Base-by-base conservation (phyloP, 768 basidiomycete species). In the Hericium coralloides region DNA sequence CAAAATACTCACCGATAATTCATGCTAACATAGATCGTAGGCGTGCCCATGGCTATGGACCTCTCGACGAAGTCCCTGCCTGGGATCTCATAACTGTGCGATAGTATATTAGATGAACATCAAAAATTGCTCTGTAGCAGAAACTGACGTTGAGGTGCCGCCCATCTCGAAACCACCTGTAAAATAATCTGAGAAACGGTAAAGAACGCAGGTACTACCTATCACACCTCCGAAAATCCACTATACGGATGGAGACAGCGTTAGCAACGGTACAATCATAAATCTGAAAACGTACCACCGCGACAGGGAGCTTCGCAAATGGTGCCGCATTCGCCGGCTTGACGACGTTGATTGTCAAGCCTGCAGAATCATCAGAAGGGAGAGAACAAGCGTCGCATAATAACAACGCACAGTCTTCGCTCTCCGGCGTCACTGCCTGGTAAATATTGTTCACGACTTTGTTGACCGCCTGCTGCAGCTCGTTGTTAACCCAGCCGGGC, bases 281-380 rank as follows among this genome's bases (percentile, higher is more conserved):
- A 31, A 1, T 8, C 2, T 31, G 26, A 2, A 6, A n/a, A 23
- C 61, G 41, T 50, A 63, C 61, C 12, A 60, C 55, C 22, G 61
- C 48, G 23, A 63, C 61, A 20, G 61, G 61, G 39, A 63, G 55
- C 14, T 55, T 49, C 2, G 61, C 55, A 2, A 20, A 12, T 9
- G 41, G 14, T 12, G 39, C 57, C 15, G 47, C 47, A 17, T 26
- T 25, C 10, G 20, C 4, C 1, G 61, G 61, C n/a, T 47, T 54
- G 18, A 60, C 20, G 37, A 63, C 57, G 25, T 63, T 63, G 10
- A 63, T 37, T 4, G 59, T 60, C 55, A 63, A 18, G n/a, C 61
- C 61, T 63, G n/a, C 20, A 17, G 23, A 3, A 10, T 12, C 14
- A n/a, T 60, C n/a, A 62, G 56, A 1, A 15, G 14, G 12, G 20